Evolutionary conservation across 116 monocot genomes (phyloP), one percentile per base, ranked within the genome.

Genomic region (Papilionanthe hybrid): DNA sequence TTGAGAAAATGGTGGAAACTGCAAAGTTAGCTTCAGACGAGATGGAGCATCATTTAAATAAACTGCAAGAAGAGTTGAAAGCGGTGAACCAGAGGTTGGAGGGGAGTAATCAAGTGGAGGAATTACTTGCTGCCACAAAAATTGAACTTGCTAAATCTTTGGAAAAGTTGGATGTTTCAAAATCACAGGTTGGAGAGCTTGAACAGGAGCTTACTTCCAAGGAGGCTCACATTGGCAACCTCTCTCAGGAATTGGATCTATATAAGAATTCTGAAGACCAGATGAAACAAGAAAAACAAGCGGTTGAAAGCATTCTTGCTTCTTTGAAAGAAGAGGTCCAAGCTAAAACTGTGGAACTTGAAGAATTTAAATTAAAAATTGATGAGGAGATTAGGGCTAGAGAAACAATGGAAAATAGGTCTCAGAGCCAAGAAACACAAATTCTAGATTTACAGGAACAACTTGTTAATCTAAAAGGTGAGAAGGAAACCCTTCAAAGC

Each of bases 1-100:
- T 91, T 57, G 91, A 93, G 57, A 89, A 82, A 78, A 79, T 87
- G 84, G 66, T 93, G 22, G 87, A 96, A 79, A n/a, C 72, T 37
- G 85, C 91, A 69, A 87, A 91, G 22, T 5, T 11, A 5, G 81
- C 72, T 78, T 78, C 85, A 77, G 86, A 85, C 76, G 89, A 89
- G 55, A 86, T 85, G 91, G 91, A 94, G 69, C 72, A 81, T 74
- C 87, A 91, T 67, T 79, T 91, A 50, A 67, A 58, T 77, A 60
- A 82, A 49, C 56, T 89, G 78, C 88, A 90, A 80, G 84, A 87
- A 87, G 90, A 89, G 78, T 72, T 89, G 41, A 88, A 89, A 81
- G 84, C n/a, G 5, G 80, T 90, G 9, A 79, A 87, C 58, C 72
- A 63, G 60, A 86, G 83, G 77, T 73, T 82, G 77, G 72, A 79